Percentiles rank a stretch among this genome's conserved stretches.
phyloP scores from a whole-genome alignment of 495 filamentous ascomycete species.

The Podospora appendiculata region DNA sequence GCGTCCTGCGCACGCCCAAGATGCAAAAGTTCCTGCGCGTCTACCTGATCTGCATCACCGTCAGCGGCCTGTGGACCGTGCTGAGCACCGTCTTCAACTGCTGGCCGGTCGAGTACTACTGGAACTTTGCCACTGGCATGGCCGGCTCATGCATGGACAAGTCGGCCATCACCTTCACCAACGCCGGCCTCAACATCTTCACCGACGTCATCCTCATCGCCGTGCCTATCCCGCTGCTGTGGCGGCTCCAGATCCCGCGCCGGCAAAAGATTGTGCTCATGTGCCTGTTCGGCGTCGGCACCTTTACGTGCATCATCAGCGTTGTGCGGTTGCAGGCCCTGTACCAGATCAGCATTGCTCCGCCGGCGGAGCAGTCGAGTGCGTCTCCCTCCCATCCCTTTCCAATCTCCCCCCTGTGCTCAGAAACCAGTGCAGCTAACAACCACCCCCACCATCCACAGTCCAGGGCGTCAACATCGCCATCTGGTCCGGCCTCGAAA shows the following conservation, averaged over 20 bases:
- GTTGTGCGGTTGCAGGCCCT: constrained; percentile 12
- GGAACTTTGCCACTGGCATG: constrained; percentile 12
- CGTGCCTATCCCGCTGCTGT: constrained; percentile 27
- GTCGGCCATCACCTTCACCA: constrained; percentile 25
- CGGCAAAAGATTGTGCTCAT: constrained; percentile 13
- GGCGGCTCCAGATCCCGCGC: constrained; percentile 11
- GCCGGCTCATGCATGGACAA: constrained; percentile 26
- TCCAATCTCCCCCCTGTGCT: too few relatives aligned
- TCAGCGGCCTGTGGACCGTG: constrained; percentile 18
- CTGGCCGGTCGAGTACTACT: constrained; percentile 26
- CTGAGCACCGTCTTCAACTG: constrained; percentile 32
- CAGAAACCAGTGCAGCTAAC: neutral
- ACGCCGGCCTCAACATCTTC: constrained; percentile 31
- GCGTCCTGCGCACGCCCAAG: constrained; percentile 13
- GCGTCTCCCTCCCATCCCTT: neutral
- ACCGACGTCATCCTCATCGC: constrained; percentile 32
- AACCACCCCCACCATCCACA: neutral
- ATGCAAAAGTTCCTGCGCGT: constrained; percentile 11
- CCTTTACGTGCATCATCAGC: constrained; percentile 11
- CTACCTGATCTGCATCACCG: constrained; percentile 9
- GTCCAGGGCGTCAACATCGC: constrained; percentile 22
- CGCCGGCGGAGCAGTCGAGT: constrained; percentile 2
- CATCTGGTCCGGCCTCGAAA: constrained; percentile 43
- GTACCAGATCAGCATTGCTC: constrained; percentile 6
- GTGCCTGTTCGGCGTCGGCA: constrained; percentile 12